phyloP scores from a whole-genome alignment of 164 flowering plant species.

The Tinospora cordifolia region DNA sequence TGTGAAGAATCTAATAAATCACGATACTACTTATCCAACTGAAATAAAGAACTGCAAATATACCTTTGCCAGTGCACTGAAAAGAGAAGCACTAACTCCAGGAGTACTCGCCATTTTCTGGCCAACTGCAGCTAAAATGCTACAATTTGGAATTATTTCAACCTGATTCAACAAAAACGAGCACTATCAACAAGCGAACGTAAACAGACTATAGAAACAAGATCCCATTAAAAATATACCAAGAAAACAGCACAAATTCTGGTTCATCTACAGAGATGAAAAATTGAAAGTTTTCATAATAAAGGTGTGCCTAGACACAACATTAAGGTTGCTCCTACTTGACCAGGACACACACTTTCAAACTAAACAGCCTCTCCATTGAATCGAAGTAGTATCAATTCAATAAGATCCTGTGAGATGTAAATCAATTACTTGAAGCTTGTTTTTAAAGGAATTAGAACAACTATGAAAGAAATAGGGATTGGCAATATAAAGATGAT shows the following conservation, averaged over 20 bases:
- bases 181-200: background rate
- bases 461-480: no score
- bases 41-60: background rate
- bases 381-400: no score
- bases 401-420: no score
- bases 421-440: no score
- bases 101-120: conserved; percentile 99
- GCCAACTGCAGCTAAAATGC: conserved; percentile 94
- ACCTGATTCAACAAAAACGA: conserved; percentile 40
- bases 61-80: conserved; percentile 95
- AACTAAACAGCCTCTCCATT: no score
- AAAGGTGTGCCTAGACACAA: no score
- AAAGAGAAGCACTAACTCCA: conserved; percentile 95
- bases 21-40: background rate
- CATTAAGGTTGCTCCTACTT: no score
- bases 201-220: background rate
- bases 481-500: no score
- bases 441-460: no score
- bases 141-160: conserved; percentile 74
- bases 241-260: background rate
- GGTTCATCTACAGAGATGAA: no score
- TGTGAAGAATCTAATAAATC: background rate
- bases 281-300: no score
- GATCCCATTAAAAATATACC: background rate
- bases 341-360: no score